These are phyloP conservation scores for Tothia fuscella DNA, from an alignment of 2,329 filamentous ascomycete genomes.

Conservation along the genomic window DNA sequence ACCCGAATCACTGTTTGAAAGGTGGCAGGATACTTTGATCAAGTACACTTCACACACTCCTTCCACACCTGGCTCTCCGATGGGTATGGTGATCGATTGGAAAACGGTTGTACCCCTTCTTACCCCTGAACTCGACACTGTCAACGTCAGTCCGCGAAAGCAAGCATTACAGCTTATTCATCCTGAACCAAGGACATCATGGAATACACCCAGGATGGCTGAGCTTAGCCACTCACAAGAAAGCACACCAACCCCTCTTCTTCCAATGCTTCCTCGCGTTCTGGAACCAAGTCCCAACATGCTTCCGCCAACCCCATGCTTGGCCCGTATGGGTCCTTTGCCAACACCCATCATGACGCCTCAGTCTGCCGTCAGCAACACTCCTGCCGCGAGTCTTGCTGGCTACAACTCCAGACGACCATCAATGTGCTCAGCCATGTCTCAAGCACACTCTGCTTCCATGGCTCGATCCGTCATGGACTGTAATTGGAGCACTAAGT, in stretches of 20 bases:
- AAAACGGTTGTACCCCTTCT: slow-evolving; percentile 41
- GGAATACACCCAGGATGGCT: not conserved
- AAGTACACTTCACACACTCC: slow-evolving; percentile 52
- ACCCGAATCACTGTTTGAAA: slow-evolving; percentile 73
- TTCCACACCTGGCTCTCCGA: slow-evolving; percentile 20
- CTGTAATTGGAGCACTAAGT: slow-evolving; percentile 4
- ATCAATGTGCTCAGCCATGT: slow-evolving; percentile 48
- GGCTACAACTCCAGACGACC: slow-evolving; percentile 37
- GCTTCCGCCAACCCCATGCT: slow-evolving; percentile 40
- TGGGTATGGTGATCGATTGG: slow-evolving; percentile 32
- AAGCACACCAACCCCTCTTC: slow-evolving; percentile 14
- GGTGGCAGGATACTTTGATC: slow-evolving; percentile 87
- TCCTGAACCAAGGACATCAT: not conserved
- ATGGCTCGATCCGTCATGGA: slow-evolving; percentile 35
- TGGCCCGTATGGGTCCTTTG: slow-evolving; percentile 43
- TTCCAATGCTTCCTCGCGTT: slow-evolving; percentile 32
- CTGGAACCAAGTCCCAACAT: slow-evolving; percentile 40
- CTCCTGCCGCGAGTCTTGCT: slow-evolving; percentile 49
- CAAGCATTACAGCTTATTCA: slow-evolving; percentile 13
- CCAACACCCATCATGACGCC: slow-evolving; percentile 53
- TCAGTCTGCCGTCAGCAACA: slow-evolving; percentile 38
- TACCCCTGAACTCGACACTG: slow-evolving; percentile 44
- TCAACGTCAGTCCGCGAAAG: slow-evolving; percentile 27
- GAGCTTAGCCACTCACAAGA: too few relatives aligned
- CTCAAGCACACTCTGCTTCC: slow-evolving; percentile 42